phyloP scores from a whole-genome alignment of 441 rosid genomes.

The Viola pubescens region DNA sequence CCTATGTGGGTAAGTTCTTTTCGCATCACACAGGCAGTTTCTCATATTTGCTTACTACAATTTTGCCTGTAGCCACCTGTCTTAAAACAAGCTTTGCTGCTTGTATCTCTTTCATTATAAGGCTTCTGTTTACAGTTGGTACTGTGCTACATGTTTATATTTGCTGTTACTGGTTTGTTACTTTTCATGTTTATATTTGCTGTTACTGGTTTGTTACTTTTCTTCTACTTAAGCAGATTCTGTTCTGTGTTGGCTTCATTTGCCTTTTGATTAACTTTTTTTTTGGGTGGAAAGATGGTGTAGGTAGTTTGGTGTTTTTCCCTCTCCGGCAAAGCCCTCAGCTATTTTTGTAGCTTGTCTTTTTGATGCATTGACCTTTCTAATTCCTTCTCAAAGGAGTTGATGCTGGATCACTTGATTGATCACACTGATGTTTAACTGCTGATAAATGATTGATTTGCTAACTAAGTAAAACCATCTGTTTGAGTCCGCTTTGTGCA shows the following conservation, averaged over 20 bases:
- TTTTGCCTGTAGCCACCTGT: too few species aligned
- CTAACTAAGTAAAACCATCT: background rate
- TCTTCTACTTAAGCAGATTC: background rate
- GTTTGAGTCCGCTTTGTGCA: too few species aligned
- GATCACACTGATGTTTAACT: background rate
- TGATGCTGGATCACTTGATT: slow-evolving; percentile 1
- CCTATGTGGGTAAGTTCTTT: slow-evolving; percentile 97
- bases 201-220: background rate
- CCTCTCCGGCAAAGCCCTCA: background rate
- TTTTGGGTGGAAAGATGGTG: slow-evolving; percentile 6
- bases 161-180: background rate
- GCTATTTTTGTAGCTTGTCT: background rate
- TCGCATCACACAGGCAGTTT: too few species aligned
- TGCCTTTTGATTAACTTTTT: background rate
- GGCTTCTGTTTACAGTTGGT: too few species aligned
- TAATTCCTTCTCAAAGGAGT: background rate
- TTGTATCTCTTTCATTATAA: too few species aligned
- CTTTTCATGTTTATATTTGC: background rate
- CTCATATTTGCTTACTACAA: too few species aligned
- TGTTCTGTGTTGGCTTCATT: background rate
- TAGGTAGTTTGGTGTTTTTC: background rate
- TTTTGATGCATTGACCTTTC: background rate
- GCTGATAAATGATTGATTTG: background rate
- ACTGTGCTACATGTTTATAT: background rate
- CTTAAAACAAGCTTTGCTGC: too few species aligned